Evolutionary conservation across 345 rosid species (phyloP).

Genomic region (Lumnitzera racemosa): DNA sequence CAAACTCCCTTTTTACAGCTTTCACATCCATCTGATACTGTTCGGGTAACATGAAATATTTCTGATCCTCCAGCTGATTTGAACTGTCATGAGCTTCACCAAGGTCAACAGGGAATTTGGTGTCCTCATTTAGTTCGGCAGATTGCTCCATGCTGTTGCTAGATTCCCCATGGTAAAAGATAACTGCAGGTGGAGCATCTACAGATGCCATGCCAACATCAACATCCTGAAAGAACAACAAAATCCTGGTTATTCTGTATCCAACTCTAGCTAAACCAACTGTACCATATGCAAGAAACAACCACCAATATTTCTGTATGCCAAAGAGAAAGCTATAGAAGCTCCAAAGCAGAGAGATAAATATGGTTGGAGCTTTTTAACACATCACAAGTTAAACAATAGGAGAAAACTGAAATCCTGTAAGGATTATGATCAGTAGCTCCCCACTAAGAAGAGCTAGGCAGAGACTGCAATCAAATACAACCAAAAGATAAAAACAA

Average conservation of each 20-base stretch:
- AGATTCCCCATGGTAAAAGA: slow-evolving; percentile 47
- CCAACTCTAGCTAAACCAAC: not conserved
- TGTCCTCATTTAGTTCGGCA: slow-evolving; percentile 30
- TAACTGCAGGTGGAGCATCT: slow-evolving; percentile 31
- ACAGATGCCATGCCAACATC: slow-evolving; percentile 27
- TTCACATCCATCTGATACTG: slow-evolving; percentile 28
- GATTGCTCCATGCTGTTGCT: slow-evolving; percentile 38
- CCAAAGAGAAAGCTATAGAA: too few species aligned
- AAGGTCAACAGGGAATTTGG: slow-evolving; percentile 33
- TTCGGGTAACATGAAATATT: slow-evolving; percentile 27
- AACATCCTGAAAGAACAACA: slow-evolving; percentile 28
- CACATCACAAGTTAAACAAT: too few species aligned
- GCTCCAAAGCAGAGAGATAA: too few species aligned
- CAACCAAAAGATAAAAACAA: too few species aligned
- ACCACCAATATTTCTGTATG: too few species aligned
- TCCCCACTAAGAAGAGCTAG: too few species aligned
- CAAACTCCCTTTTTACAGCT: slow-evolving; percentile 36
- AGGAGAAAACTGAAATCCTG: too few species aligned
- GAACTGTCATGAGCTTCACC: slow-evolving; percentile 19
- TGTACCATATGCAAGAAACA: too few species aligned
- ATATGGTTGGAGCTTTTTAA: too few species aligned
- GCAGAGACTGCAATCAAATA: too few species aligned
- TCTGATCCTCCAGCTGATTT: slow-evolving; percentile 25
- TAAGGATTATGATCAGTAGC: too few species aligned
- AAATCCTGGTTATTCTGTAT: not conserved